Evolutionary conservation across 352 stramenopile genomes (phyloP).

Genomic region (Achlya hypogyna): DNA sequence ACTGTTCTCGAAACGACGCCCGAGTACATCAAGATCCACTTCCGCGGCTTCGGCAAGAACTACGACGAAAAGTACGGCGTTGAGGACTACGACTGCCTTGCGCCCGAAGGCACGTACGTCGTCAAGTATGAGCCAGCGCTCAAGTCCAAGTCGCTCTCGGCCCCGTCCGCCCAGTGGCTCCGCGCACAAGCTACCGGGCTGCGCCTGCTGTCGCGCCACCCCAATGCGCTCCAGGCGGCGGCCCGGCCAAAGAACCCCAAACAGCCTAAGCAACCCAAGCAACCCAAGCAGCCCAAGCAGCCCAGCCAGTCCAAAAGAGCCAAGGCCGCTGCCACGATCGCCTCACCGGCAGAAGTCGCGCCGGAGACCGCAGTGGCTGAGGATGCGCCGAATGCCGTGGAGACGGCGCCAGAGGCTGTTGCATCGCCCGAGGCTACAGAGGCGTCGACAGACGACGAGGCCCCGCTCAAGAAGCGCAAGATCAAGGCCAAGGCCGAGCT

Average conservation of each 20-base stretch:
- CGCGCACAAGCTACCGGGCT: not conserved
- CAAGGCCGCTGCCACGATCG: too few relatives aligned
- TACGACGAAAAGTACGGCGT: conserved; percentile 1
- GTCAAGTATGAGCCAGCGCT: not conserved
- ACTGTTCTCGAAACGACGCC: not conserved
- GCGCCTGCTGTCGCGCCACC: not conserved
- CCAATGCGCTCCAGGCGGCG: not conserved
- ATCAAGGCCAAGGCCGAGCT: not conserved
- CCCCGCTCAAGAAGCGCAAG: not conserved
- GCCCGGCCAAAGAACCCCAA: too few relatives aligned
- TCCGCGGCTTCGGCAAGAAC: not conserved
- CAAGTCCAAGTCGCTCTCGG: not conserved
- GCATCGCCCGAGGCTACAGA: not conserved
- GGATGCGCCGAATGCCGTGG: too few relatives aligned
- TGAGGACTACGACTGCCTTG: conserved; percentile 8
- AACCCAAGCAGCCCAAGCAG: too few relatives aligned
- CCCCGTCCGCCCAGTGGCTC: not conserved
- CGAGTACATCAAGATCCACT: conserved; percentile 13
- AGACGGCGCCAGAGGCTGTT: not conserved
- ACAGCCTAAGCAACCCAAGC: too few relatives aligned
- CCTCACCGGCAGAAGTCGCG: too few relatives aligned
- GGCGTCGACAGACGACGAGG: not conserved
- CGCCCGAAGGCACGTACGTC: conserved; percentile 12
- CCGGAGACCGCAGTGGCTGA: too few relatives aligned
- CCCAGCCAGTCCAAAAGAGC: too few relatives aligned